phyloP scores from a whole-genome alignment of 2,329 filamentous ascomycete species.

The Pseudocercospora pini-densiflorae region DNA sequence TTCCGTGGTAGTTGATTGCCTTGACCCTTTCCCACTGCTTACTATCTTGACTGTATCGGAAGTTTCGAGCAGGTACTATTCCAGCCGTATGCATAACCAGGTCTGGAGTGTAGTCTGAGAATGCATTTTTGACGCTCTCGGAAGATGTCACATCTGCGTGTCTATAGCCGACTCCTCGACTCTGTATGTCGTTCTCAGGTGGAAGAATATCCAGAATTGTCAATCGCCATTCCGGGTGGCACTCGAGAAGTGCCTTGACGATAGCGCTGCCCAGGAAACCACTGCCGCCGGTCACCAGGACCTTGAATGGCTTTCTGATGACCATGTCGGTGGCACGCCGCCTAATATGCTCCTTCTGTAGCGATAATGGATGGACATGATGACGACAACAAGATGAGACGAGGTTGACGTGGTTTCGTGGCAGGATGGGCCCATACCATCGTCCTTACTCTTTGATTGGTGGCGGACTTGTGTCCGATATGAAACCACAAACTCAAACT shows the following conservation, averaged over 20 bases:
- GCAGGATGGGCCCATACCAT: background rate
- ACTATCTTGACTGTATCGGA: conserved; percentile 46
- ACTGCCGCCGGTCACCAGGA: conserved; percentile 54
- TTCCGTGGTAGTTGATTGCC: conserved; percentile 88
- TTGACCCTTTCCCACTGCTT: conserved; percentile 64
- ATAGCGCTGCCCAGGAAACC: conserved; percentile 53
- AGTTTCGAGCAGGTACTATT: conserved; percentile 45
- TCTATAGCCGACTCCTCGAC: conserved; percentile 39
- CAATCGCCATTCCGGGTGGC: conserved; percentile 44
- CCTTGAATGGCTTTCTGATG: conserved; percentile 25
- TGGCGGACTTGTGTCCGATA: conserved; percentile 6
- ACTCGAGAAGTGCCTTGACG: conserved; percentile 44
- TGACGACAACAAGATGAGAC: background rate
- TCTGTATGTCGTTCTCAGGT: conserved; percentile 27
- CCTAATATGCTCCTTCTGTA: background rate
- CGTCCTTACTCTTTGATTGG: background rate
- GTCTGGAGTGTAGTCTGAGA: conserved; percentile 69
- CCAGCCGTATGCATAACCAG: conserved; percentile 89
- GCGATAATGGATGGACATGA: background rate
- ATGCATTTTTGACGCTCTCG: conserved; percentile 45
- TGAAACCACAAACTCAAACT: conserved; percentile 8
- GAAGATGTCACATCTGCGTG: conserved; percentile 47
- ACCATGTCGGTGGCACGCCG: conserved; percentile 30
- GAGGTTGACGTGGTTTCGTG: background rate
- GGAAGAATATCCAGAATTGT: conserved; percentile 48